Conservation (phyloP, 345 rosid species). For the Corchorus capsularis region DNA sequence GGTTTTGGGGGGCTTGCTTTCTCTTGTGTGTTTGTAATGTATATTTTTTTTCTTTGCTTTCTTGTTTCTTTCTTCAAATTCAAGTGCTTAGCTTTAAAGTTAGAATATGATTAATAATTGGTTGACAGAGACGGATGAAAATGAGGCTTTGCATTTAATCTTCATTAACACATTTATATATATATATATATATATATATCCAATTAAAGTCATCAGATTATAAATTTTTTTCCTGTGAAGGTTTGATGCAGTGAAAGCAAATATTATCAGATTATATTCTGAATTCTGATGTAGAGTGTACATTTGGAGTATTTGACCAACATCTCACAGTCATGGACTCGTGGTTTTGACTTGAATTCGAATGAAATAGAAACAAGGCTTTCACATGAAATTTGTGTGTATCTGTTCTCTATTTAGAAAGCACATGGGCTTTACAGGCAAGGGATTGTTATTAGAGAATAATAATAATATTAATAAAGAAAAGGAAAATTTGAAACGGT, state of each 20-base stretch:
- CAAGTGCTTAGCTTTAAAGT: constrained; percentile 10
- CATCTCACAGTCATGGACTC: background rate
- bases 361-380: background rate
- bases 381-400: background rate
- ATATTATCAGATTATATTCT: background rate
- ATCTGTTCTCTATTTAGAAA: background rate
- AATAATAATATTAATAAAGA: too few relatives aligned
- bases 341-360: background rate
- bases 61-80: background rate
- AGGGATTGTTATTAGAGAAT: background rate
- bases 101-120: constrained; percentile 12
- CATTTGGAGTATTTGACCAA: background rate
- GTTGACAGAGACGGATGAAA: background rate
- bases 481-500: too few relatives aligned
- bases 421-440: background rate
- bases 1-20: background rate
- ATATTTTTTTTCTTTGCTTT: background rate
- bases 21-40: background rate
- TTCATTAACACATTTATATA: background rate
- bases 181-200: background rate
- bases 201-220: background rate
- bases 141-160: background rate
- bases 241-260: background rate
- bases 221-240: background rate
- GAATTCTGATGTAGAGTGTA: background rate